Percentiles rank a stretch among this genome's conserved stretches.
Conservation (phyloP, 192 early-diverging fungal genomes). For the Entophlyctis luteolus region DNA sequence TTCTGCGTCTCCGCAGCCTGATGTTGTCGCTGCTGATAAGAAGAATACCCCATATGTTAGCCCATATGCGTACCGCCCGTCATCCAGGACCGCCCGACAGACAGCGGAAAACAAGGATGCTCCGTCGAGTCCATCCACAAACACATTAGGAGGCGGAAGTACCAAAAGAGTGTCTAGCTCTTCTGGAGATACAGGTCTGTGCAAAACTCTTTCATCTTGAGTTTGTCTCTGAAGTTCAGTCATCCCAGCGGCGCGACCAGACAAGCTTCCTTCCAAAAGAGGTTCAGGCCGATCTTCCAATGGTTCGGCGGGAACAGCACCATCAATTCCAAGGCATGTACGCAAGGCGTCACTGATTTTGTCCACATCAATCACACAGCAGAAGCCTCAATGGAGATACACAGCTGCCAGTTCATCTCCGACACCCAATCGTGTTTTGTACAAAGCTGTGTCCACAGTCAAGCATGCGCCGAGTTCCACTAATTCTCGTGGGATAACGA, state of each 20-base stretch:
- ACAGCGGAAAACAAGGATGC: neutral
- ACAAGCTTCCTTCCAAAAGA: neutral
- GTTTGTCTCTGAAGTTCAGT: neutral
- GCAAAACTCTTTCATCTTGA: too few relatives aligned
- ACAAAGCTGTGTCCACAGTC: slow-evolving; percentile 11
- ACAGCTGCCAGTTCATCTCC: neutral
- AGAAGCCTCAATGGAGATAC: slow-evolving; percentile 16
- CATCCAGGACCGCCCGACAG: neutral
- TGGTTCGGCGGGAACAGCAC: neutral
- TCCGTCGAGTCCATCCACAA: too few relatives aligned
- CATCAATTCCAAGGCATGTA: neutral
- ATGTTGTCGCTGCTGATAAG: neutral
- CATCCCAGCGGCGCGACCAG: neutral
- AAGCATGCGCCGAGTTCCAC: neutral
- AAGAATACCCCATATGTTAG: slow-evolving; percentile 21
- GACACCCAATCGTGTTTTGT: slow-evolving; percentile 6
- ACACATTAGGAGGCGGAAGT: too few relatives aligned
- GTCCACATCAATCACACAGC: slow-evolving; percentile 23
- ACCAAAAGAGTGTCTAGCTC: too few relatives aligned
- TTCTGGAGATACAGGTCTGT: too few relatives aligned
- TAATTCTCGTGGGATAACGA: neutral
- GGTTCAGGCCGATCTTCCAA: slow-evolving; percentile 9
- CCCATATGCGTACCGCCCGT: slow-evolving; percentile 19
- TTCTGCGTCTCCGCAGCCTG: too few relatives aligned
- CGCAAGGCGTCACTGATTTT: slow-evolving; percentile 10